Conservation (phyloP, 306 rosid species). For the Sindora glabra region DNA sequence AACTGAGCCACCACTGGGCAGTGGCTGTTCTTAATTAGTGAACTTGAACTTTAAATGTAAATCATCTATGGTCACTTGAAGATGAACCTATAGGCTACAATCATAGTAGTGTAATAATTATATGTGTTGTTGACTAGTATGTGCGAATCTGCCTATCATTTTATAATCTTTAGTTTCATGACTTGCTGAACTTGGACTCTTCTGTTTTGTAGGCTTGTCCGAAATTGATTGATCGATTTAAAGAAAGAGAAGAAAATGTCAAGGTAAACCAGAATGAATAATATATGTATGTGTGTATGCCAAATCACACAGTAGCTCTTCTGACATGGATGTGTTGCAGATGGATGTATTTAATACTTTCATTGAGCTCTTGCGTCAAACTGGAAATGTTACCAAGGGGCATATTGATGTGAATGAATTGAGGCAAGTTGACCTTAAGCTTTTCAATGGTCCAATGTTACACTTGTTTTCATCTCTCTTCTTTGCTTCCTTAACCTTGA, state of each 20-base stretch:
- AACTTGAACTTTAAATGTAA: too few species aligned
- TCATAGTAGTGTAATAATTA: too few species aligned
- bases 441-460: slow-evolving; percentile 3
- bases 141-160: neutral
- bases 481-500: neutral
- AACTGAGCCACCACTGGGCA: too few species aligned
- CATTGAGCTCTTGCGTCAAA: slow-evolving; percentile 93
- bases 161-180: slow-evolving; percentile 9
- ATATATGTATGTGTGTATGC: slow-evolving; percentile 2
- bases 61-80: too few species aligned
- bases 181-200: slow-evolving; percentile 11
- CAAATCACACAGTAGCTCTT: slow-evolving; percentile 12
- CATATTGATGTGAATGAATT: slow-evolving; percentile 71
- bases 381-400: slow-evolving; percentile 96
- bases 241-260: slow-evolving; percentile 98
- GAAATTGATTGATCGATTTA: slow-evolving; percentile 90
- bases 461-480: neutral
- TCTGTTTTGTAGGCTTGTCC: slow-evolving; percentile 78
- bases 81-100: too few species aligned
- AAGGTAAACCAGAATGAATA: slow-evolving; percentile 46
- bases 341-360: slow-evolving; percentile 95
- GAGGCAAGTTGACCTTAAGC: slow-evolving; percentile 49
- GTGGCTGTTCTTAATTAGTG: too few species aligned
- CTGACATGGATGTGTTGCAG: slow-evolving; percentile 47
- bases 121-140: too few species aligned